These are phyloP conservation scores for Lachancea kluyveri DNA, from an alignment of 805 yeast genomes.

Conservation along the genomic window DNA sequence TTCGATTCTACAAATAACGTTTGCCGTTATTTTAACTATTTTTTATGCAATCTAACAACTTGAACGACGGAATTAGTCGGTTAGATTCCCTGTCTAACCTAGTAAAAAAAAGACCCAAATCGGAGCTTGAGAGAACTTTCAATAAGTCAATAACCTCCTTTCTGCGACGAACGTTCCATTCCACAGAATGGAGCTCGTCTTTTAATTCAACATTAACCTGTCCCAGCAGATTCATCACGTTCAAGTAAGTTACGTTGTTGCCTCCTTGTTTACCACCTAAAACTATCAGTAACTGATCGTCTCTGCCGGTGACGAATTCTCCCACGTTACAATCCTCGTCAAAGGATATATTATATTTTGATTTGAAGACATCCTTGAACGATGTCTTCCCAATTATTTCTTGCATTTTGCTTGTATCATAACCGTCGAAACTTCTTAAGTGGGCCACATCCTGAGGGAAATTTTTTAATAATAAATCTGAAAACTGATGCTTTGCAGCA, in stretches of 20 bases:
- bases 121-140: conserved; percentile 11
- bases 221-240: conserved; percentile 15
- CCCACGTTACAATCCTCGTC: conserved; percentile 10
- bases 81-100: conserved; percentile 7
- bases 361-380: not conserved
- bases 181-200: conserved; percentile 7
- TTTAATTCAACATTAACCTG: conserved; percentile 12
- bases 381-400: not conserved
- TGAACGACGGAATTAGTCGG: conserved; percentile 2
- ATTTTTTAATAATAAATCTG: not conserved
- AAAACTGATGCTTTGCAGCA: conserved; percentile 1
- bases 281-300: conserved; percentile 10
- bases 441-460: conserved; percentile 6
- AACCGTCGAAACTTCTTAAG: not conserved
- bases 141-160: conserved; percentile 6
- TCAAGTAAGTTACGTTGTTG: conserved; percentile 8
- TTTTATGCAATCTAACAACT: not conserved
- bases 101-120: conserved; percentile 16
- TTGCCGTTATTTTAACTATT: no score
- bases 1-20: no score
- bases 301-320: conserved; percentile 9
- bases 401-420: no score
- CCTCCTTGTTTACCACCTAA: conserved; percentile 10
- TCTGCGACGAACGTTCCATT: not conserved
- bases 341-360: conserved; percentile 6